phyloP scores from a whole-genome alignment of 2,329 filamentous ascomycete species.

The Colletotrichum falcatum region DNA sequence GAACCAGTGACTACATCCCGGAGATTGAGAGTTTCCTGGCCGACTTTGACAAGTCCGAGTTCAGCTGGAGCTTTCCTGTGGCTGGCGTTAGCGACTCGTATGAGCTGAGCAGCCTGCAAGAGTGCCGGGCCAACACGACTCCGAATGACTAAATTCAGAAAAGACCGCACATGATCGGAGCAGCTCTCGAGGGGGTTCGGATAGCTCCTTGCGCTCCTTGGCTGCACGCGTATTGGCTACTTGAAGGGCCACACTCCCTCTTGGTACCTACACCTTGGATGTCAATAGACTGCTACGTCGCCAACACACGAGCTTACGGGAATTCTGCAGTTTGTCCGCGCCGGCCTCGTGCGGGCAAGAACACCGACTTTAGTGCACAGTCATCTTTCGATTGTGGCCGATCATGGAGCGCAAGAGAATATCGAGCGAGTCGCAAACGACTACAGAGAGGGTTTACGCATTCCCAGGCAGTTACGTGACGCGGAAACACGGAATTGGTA shows the following conservation, averaged over 20 bases:
- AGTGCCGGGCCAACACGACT: not conserved
- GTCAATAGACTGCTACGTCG: constrained; percentile 15
- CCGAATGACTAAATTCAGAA: too few relatives aligned
- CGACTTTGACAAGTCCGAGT: constrained; percentile 38
- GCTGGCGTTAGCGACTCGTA: constrained; percentile 21
- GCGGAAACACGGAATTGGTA: too few relatives aligned
- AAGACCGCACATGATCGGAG: not conserved
- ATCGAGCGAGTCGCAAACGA: too few relatives aligned
- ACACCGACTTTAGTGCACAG: too few relatives aligned
- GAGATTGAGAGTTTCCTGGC: constrained; percentile 38
- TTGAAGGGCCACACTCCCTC: constrained; percentile 17
- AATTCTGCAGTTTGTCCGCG: too few relatives aligned
- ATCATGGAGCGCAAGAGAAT: too few relatives aligned
- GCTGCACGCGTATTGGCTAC: not conserved
- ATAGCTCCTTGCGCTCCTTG: not conserved
- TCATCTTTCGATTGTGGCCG: too few relatives aligned
- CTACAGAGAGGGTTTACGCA: too few relatives aligned
- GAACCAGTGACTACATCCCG: constrained; percentile 21
- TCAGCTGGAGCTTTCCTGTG: constrained; percentile 40
- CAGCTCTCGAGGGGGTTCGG: not conserved
- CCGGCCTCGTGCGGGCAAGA: too few relatives aligned
- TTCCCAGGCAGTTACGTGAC: too few relatives aligned
- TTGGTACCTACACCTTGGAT: not conserved
- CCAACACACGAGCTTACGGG: too few relatives aligned
- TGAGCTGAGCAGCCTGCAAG: constrained; percentile 7